A percentile compares a stretch with the other conserved stretches of the same genome.
Conservation (phyloP, 495 filamentous ascomycete species). For the Copromyces sp. region DNA sequence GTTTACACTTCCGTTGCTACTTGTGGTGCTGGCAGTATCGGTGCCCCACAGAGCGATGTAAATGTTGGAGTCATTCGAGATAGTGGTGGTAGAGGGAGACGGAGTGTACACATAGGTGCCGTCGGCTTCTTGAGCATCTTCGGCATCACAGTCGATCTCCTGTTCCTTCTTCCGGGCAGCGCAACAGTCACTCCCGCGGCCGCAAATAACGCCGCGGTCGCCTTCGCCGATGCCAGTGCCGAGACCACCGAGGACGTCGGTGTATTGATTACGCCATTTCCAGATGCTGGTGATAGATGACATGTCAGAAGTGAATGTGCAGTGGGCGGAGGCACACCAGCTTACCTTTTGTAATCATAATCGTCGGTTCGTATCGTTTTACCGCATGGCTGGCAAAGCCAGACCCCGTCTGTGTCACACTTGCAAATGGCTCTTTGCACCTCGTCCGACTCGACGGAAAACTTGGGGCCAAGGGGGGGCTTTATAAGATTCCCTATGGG, state of each 20-base stretch:
- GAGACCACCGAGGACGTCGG: constrained; percentile 64
- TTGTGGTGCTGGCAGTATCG: constrained; percentile 3
- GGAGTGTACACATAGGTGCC: constrained; percentile 2
- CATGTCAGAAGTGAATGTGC: not conserved
- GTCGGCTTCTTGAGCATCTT: constrained; percentile 39
- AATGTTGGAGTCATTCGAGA: constrained; percentile 1
- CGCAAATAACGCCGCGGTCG: constrained; percentile 76
- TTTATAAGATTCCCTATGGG: constrained; percentile 43
- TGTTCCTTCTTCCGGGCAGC: constrained; percentile 64
- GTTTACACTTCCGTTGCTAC: not conserved
- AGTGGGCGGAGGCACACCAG: not conserved
- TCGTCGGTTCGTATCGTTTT: constrained; percentile 56
- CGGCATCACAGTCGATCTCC: constrained; percentile 68
- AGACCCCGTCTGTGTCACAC: constrained; percentile 52
- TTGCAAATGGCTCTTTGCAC: constrained; percentile 55
- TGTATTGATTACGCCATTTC: constrained; percentile 83
- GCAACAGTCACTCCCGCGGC: constrained; percentile 57
- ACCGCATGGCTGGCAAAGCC: constrained; percentile 76
- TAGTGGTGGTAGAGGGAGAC: not conserved
- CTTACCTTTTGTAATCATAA: constrained; percentile 53
- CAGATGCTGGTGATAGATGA: constrained; percentile 49
- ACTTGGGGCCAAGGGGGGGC: constrained; percentile 13
- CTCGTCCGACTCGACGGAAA: constrained; percentile 26
- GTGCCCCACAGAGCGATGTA: not conserved
- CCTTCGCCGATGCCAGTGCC: constrained; percentile 85